Evolutionary conservation across 2,329 filamentous ascomycete genomes (phyloP).

Genomic region (Ceratocystis colombiana): DNA sequence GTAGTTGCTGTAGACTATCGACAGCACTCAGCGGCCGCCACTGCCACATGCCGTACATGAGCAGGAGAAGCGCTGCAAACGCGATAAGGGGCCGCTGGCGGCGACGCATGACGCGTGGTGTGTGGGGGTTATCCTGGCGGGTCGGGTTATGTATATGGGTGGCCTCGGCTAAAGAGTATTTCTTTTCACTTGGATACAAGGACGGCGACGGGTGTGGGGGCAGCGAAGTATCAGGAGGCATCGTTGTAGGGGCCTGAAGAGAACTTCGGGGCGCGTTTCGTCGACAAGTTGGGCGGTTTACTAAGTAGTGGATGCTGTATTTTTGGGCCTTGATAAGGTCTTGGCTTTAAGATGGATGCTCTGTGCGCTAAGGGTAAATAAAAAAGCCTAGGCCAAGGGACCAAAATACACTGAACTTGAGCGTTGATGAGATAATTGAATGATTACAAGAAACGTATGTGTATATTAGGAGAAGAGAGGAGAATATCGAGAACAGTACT

Average conservation of each 20-base stretch:
- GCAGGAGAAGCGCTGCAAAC: conserved; percentile 11
- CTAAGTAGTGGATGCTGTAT: neutral
- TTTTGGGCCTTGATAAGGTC: neutral
- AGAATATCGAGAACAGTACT: no score
- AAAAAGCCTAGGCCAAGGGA: neutral
- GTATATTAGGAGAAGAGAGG: neutral
- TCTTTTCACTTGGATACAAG: neutral
- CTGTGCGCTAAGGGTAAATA: conserved; percentile 4
- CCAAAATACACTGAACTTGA: no score
- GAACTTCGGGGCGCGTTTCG: neutral
- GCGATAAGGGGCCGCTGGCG: conserved; percentile 16
- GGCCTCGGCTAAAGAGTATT: neutral
- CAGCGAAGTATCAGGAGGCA: neutral
- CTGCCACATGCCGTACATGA: conserved; percentile 16
- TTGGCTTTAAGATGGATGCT: neutral
- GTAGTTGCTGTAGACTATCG: neutral
- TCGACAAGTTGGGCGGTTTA: neutral
- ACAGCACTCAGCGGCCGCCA: conserved; percentile 15
- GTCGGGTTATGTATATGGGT: neutral
- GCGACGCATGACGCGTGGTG: conserved; percentile 12
- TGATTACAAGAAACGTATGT: no score
- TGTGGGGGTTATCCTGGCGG: neutral
- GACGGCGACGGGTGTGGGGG: neutral
- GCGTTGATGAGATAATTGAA: neutral
- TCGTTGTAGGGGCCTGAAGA: neutral